A percentile compares a stretch with the other conserved stretches of the same genome.
These are phyloP conservation scores for Dryas integrifolia DNA, from an alignment of 331 rosid species.

Conservation along the genomic window DNA sequence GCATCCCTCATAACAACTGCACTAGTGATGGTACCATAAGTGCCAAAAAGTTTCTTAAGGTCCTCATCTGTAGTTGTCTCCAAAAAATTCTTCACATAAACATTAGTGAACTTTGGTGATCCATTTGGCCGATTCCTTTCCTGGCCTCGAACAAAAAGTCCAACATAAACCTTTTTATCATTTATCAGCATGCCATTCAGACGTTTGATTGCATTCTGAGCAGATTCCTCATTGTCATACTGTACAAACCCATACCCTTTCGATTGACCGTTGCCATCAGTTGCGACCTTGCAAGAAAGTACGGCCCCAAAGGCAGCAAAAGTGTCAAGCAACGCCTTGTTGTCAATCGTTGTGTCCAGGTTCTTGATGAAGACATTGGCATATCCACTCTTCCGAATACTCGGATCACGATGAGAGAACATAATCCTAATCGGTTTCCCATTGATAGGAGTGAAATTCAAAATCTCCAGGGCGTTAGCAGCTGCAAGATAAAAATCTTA, in stretches of 20 bases:
- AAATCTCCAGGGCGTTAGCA: conserved; percentile 43
- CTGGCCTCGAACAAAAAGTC: conserved; percentile 52
- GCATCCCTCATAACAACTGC: conserved; percentile 56
- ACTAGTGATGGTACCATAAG: conserved; percentile 66
- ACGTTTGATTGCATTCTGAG: conserved; percentile 51
- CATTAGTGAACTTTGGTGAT: conserved; percentile 59
- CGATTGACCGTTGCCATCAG: conserved; percentile 62
- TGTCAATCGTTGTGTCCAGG: conserved; percentile 66
- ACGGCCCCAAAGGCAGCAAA: conserved; percentile 71
- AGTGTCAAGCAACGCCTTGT: conserved; percentile 77
- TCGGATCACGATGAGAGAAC: conserved; percentile 85
- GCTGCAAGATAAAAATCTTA: conserved; percentile 41
- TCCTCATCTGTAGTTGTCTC: conserved; percentile 54
- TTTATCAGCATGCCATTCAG: conserved; percentile 79
- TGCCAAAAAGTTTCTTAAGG: conserved; percentile 42
- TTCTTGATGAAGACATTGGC: conserved; percentile 82
- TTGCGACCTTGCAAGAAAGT: conserved; percentile 81
- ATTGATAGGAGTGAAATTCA: conserved; percentile 55
- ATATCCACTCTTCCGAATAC: conserved; percentile 68
- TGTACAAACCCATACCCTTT: conserved; percentile 86
- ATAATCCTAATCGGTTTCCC: conserved; percentile 79
- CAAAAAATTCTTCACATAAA: conserved; percentile 67
- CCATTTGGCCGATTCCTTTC: conserved; percentile 50
- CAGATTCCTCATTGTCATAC: conserved; percentile 64
- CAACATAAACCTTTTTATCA: conserved; percentile 70